Base-by-base conservation (phyloP, 257 asterid genomes). In the Nicotiana benthamiana region DNA sequence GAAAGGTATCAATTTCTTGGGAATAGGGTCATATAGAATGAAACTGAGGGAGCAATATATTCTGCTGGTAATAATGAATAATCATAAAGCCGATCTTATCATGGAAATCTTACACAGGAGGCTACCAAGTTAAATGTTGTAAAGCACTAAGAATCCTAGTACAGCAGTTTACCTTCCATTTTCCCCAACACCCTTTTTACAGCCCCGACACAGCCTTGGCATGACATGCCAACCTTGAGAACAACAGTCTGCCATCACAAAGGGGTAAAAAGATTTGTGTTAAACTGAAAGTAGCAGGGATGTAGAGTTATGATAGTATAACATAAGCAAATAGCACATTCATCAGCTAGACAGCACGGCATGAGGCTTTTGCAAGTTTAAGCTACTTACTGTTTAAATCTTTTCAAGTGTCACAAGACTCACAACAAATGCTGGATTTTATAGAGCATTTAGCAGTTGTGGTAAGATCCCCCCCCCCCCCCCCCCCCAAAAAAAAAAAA, bases 191-290 rank as follows among this genome's bases (percentile, higher is more conserved):
- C 93, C 84, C 93, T 87, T 83, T 87, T 88, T 61, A 91, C 93
- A 0, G 95, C 95, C 76, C 95, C 95, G 34, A 85, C 89, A 52
- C 95, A 91, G 77, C 95, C 95, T 88, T 88, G 87, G 84, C 95
- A 91, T 53, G 95, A 87, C 95, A 91, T 91, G 75, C 82, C 91
- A 81, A 91, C 95, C 83, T 91, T 91, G 84, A 91, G 95, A 86
- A 88, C 95, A 77, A 89, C 92, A 82, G 92, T 91, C 98, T 95
- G 91, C 82, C 82, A 80, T n/a, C 46, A 30, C 68, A 68, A 82
- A 82, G 16, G 78, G 24, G 26, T 74, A 16, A 4, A 48, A 7
- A 0, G 1, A 48, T 0, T 8, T 17, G 9, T 0, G 24, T 48
- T 48, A 74, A 2, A 48, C 48, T 26, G 79, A 74, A 3, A 74